A percentile compares a stretch with the other conserved stretches of the same genome.
Evolutionary conservation across 2,329 filamentous ascomycete species (phyloP).

Genomic region (Verticillium klebahnii): DNA sequence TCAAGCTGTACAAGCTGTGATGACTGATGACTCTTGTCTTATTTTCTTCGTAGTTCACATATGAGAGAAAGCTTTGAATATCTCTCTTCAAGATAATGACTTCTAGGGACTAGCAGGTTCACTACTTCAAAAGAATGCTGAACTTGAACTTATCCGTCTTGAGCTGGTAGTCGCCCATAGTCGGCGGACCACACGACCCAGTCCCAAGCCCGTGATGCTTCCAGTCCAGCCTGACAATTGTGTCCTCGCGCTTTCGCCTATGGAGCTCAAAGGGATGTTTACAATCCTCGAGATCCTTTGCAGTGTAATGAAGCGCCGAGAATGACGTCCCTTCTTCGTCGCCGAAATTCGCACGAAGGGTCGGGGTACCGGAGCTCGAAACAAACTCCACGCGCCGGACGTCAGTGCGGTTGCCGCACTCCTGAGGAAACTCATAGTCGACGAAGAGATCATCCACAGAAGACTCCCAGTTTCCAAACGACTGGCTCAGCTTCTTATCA

Average conservation of each 20-base stretch:
- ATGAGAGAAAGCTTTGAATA: too few relatives aligned
- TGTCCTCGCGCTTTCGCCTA: constrained; percentile 41
- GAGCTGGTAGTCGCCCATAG: constrained; percentile 42
- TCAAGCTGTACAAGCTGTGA: too few relatives aligned
- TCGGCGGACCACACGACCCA: constrained; percentile 56
- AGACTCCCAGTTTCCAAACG: constrained; percentile 30
- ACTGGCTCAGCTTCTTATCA: constrained; percentile 43
- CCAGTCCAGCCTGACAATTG: constrained; percentile 55
- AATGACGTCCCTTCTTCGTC: constrained; percentile 47
- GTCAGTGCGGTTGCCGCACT: constrained; percentile 46
- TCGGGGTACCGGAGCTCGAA: constrained; percentile 6
- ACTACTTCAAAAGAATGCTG: constrained; percentile 38
- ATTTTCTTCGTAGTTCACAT: too few relatives aligned
- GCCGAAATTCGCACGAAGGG: constrained; percentile 41
- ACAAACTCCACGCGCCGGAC: constrained; percentile 36
- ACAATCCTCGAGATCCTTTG: constrained; percentile 47
- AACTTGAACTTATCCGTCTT: constrained; percentile 36
- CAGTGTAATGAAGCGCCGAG: constrained; percentile 50
- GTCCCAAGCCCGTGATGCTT: constrained; percentile 59
- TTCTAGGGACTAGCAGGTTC: not conserved
- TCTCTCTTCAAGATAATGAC: too few relatives aligned
- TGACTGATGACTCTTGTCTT: too few relatives aligned
- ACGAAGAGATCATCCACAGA: constrained; percentile 36
- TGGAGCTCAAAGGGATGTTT: constrained; percentile 58
- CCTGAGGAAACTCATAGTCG: constrained; percentile 49